These are phyloP conservation scores for Ophiostoma triangulosporum DNA, from an alignment of 2,329 filamentous ascomycete genomes.

Conservation along the genomic window DNA sequence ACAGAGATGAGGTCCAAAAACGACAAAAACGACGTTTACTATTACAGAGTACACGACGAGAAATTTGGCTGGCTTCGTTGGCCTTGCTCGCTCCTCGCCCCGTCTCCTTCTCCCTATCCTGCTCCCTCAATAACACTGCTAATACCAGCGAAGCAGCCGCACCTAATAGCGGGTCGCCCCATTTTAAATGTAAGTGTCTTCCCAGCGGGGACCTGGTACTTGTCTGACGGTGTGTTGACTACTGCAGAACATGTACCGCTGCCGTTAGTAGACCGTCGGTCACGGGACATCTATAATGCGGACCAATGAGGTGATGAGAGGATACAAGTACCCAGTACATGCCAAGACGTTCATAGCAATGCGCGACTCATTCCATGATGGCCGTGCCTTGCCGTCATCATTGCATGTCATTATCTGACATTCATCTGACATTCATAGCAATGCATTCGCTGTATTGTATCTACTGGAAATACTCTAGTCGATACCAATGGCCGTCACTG, in stretches of 20 bases:
- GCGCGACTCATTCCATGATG: no score
- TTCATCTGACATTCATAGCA: no score
- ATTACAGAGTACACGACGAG: not conserved
- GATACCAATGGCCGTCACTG: no score
- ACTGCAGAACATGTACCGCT: not conserved
- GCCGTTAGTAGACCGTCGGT: constrained; percentile 4
- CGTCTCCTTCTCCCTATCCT: not conserved
- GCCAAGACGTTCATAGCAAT: no score
- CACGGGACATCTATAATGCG: constrained; percentile 11
- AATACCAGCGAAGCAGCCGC: constrained; percentile 13
- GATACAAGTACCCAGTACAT: constrained; percentile 12
- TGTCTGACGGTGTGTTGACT: not conserved
- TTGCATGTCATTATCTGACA: not conserved
- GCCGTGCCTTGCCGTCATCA: no score
- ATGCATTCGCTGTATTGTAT: no score
- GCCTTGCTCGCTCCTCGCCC: not conserved
- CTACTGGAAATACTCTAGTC: no score
- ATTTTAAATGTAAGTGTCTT: constrained; percentile 5
- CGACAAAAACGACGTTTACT: not conserved
- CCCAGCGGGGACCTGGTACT: not conserved
- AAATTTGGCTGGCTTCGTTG: not conserved
- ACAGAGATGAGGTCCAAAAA: not conserved
- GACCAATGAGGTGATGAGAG: constrained; percentile 16
- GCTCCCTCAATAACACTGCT: constrained; percentile 14
- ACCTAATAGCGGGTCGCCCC: constrained; percentile 7